phyloP scores from a whole-genome alignment of 2,329 filamentous ascomycete species.

The Cordyceps militaris region DNA sequence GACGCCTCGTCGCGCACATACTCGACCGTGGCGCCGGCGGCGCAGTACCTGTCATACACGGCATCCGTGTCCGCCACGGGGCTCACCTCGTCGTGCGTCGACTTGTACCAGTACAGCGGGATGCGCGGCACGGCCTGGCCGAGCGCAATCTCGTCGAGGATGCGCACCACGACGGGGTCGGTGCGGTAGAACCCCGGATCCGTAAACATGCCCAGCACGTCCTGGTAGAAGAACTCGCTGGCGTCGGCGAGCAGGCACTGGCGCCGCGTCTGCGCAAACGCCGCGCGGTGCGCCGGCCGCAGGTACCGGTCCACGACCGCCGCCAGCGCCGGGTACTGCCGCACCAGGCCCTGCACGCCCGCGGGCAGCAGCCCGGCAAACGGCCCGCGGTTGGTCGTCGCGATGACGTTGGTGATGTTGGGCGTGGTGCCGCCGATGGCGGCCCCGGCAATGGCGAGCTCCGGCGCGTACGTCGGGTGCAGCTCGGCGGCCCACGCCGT shows the following conservation, averaged over 20 bases:
- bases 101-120: slow-evolving; percentile 45
- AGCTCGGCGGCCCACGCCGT: slow-evolving; percentile 21
- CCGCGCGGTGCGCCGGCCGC: slow-evolving; percentile 17
- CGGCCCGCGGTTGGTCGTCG: slow-evolving; percentile 14
- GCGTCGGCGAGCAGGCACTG: slow-evolving; percentile 22
- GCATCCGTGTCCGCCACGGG: slow-evolving; percentile 36
- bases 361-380: slow-evolving; percentile 18
- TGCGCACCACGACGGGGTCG: slow-evolving; percentile 19
- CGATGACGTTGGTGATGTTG: slow-evolving; percentile 15
- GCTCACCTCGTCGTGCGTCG: slow-evolving; percentile 38
- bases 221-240: slow-evolving; percentile 23
- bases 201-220: slow-evolving; percentile 36
- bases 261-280: slow-evolving; percentile 21
- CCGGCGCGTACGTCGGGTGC: slow-evolving; percentile 21
- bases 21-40: slow-evolving; percentile 30
- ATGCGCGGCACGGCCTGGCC: slow-evolving; percentile 36
- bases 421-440: slow-evolving; percentile 21
- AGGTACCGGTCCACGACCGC: slow-evolving; percentile 14
- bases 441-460: slow-evolving; percentile 20
- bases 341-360: slow-evolving; percentile 18
- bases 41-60: slow-evolving; percentile 35
- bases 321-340: slow-evolving; percentile 17
- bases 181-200: slow-evolving; percentile 24
- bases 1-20: slow-evolving; percentile 38
- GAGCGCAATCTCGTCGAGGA: slow-evolving; percentile 23